Base-by-base conservation (phyloP, 2,329 filamentous ascomycete species). In the Diaporthe vexans region DNA sequence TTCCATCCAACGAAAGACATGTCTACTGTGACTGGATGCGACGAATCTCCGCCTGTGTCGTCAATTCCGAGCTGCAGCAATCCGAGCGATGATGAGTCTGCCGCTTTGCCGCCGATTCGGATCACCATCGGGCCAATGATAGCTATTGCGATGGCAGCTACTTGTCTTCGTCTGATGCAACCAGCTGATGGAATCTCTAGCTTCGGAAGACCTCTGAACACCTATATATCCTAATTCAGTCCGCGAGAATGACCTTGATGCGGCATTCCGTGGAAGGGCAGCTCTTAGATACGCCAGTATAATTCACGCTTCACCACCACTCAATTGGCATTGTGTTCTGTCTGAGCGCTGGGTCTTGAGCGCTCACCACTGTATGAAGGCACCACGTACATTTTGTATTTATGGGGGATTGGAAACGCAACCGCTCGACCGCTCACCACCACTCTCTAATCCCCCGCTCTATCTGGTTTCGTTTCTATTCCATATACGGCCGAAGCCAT, bases 1-100 rank as follows among this genome's bases (percentile, higher is more conserved):
- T 29, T 29, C 29, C 29, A 29, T 29, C 29, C 29, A 29, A 29
- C 29, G 29, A 29, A 29, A 29, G 29, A 29, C 29, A 29, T 29
- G 29, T 29, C 68, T 4, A 76, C 68, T 15, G 68, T 11, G 4
- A 37, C 33, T 37, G 59, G 72, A 24, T 74, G 67, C 43, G 56
- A 72, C 21, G 48, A 71, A 43, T 70, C 15, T 5, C 40, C 10
- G 40, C 40, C 13, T 17, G 37, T 37, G 35, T 9, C 11, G 35
- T 37, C 35, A 9, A 11, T 9, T 37, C 1, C 35, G 35, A 29
- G 29, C 29, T 29, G 29, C 29, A 29, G 29, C 29, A 29, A 29
- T 29, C 29, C 29, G 4, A 29, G 3, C 29, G 29, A 29, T 29
- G 29, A 37, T 11, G 11, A 37, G 10, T 37, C 35, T 26, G 68